A percentile compares a stretch with the other conserved stretches of the same genome.
These are phyloP conservation scores for Podospora comata DNA, from an alignment of 495 filamentous ascomycete species.

Conservation along the genomic window DNA sequence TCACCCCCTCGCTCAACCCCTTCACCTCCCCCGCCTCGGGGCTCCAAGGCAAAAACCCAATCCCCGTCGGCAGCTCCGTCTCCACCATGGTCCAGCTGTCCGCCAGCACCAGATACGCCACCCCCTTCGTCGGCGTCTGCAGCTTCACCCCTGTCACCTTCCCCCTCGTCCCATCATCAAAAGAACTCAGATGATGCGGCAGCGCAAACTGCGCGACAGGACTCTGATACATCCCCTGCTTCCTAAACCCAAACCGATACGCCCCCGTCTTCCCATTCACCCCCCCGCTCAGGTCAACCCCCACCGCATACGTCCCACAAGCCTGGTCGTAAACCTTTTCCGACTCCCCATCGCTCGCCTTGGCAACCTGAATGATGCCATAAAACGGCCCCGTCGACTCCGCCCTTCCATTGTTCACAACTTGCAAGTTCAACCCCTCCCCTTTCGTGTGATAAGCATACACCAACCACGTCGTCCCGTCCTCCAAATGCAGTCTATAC, in stretches of 20 bases:
- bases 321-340: constrained; percentile 71
- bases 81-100: constrained; percentile 82
- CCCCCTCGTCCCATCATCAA: constrained; percentile 56
- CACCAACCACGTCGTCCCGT: constrained; percentile 73
- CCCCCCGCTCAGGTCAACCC: constrained; percentile 59
- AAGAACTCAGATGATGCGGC: constrained; percentile 78
- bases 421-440: constrained; percentile 42
- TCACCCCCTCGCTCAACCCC: constrained; percentile 50
- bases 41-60: constrained; percentile 75
- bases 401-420: constrained; percentile 45
- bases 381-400: constrained; percentile 47
- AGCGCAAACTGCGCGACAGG: constrained; percentile 82
- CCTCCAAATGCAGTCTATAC: constrained; percentile 67
- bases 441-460: constrained; percentile 62
- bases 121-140: constrained; percentile 83
- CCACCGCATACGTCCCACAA: constrained; percentile 68
- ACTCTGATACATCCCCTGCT: constrained; percentile 56
- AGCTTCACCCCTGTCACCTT: constrained; percentile 60
- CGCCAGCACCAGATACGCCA: constrained; percentile 66
- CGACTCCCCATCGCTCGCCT: constrained; percentile 54
- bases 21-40: constrained; percentile 49
- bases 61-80: constrained; percentile 61
- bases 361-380: constrained; percentile 79
- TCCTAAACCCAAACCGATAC: constrained; percentile 71
- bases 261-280: constrained; percentile 56